A percentile compares a stretch with the other conserved stretches of the same genome.
These are phyloP conservation scores for Trypanosoma avium DNA, from an alignment of 208 protist genomes.

Conservation along the genomic window DNA sequence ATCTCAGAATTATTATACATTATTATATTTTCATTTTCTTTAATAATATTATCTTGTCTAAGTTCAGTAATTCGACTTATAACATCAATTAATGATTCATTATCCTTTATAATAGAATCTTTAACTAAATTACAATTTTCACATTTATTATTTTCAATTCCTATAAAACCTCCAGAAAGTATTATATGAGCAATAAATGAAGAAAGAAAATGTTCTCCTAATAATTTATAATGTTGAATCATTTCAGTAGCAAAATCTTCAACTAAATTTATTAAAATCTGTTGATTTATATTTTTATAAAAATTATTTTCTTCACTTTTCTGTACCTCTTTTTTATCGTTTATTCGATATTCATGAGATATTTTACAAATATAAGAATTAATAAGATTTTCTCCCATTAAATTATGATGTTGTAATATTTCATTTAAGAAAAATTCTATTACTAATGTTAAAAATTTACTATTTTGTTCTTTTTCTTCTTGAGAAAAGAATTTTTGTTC, in stretches of 20 bases:
- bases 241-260: too few species aligned
- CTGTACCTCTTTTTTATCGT: too few species aligned
- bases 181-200: background rate
- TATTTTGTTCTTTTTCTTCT: background rate
- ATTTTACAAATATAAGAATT: too few species aligned
- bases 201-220: background rate
- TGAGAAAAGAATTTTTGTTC: background rate
- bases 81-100: background rate
- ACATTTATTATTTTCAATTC: background rate
- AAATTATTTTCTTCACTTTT: too few species aligned
- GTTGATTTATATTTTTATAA: too few species aligned
- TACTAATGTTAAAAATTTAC: background rate
- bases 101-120: background rate
- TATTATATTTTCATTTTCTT: background rate
- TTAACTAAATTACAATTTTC: background rate
- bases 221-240: too few species aligned
- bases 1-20: background rate
- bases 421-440: too few species aligned
- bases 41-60: background rate
- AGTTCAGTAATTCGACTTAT: background rate
- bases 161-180: background rate
- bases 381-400: too few species aligned
- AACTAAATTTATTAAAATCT: too few species aligned
- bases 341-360: too few species aligned
- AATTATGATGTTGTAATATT: conserved; percentile 1